Evolutionary conservation across 208 protist genomes (phyloP).

Genomic region (Herpetomonas tarakana): DNA sequence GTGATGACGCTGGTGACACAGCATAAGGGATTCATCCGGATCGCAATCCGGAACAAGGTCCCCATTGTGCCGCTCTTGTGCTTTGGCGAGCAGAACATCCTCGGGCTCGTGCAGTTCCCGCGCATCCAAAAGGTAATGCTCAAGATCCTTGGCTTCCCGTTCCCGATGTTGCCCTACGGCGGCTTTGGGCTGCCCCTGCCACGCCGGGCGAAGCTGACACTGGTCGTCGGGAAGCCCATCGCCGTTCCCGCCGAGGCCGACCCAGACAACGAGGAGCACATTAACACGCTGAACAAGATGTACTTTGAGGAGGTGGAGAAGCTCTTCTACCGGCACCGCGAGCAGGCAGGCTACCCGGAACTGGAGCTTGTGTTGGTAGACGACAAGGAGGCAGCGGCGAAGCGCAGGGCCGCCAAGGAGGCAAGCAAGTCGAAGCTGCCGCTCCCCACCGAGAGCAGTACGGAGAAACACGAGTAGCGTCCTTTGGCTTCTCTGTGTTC

Average conservation of each 20-base stretch:
- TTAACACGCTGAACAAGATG: conserved; percentile 34
- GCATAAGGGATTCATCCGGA: conserved; percentile 76
- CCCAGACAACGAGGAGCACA: conserved; percentile 55
- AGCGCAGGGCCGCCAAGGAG: conserved; percentile 14
- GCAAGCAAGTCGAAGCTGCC: conserved; percentile 15
- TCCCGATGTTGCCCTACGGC: conserved; percentile 75
- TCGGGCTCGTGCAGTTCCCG: conserved; percentile 61
- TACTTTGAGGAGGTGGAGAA: conserved; percentile 63
- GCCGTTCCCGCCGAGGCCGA: conserved; percentile 47
- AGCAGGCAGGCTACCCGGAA: conserved; percentile 62
- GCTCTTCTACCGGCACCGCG: conserved; percentile 74
- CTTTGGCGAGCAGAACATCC: conserved; percentile 81
- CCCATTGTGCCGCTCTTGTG: conserved; percentile 78
- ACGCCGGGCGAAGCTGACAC: conserved; percentile 44
- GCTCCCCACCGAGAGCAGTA: conserved; percentile 7
- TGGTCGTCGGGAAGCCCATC: conserved; percentile 69
- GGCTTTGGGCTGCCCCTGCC: conserved; percentile 69
- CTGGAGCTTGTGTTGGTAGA: conserved; percentile 70
- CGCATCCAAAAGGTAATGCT: conserved; percentile 58
- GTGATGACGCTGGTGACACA: conserved; percentile 69
- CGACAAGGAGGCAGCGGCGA: conserved; percentile 31
- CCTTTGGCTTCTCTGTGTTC: not conserved
- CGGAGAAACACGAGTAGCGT: not conserved
- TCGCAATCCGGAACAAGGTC: conserved; percentile 59
- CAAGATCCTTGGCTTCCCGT: conserved; percentile 72